These are phyloP conservation scores for Dryas drummondii DNA, from an alignment of 306 rosid genomes.

Conservation along the genomic window DNA sequence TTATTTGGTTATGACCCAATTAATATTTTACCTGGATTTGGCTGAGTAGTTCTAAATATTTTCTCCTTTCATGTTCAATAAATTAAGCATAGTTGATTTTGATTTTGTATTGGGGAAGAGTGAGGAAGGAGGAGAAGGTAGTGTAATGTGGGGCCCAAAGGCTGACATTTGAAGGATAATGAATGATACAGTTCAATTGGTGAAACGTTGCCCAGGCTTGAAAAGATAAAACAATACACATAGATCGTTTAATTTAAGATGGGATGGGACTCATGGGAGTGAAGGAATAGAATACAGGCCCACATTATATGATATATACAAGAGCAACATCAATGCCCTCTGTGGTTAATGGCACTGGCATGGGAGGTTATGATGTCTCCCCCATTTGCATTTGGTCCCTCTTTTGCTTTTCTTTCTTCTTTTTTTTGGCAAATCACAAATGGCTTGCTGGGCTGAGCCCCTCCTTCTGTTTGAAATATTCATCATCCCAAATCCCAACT, in stretches of 20 bases:
- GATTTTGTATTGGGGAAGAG: not conserved
- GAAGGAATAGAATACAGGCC: slow-evolving; percentile 38
- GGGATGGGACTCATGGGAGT: not conserved
- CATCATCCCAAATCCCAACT: not conserved
- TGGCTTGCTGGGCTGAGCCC: slow-evolving; percentile 29
- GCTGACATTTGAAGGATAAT: slow-evolving; percentile 44
- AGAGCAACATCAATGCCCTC: slow-evolving; percentile 59
- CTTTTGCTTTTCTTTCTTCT: slow-evolving; percentile 27
- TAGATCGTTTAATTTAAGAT: not conserved
- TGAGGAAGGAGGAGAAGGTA: not conserved
- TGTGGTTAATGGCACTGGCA: slow-evolving; percentile 48
- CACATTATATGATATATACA: slow-evolving; percentile 25
- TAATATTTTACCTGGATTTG: no score
- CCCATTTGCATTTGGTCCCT: slow-evolving; percentile 22
- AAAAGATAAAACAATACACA: not conserved
- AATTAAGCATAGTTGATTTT: no score
- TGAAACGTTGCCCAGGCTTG: slow-evolving; percentile 34
- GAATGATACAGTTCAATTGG: slow-evolving; percentile 49
- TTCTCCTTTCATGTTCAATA: no score
- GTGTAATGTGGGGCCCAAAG: slow-evolving; percentile 33
- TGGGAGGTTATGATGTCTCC: slow-evolving; percentile 62
- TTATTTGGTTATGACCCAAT: no score
- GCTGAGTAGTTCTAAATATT: no score
- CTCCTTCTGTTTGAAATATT: not conserved
- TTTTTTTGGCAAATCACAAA: slow-evolving; percentile 9